phyloP scores from a whole-genome alignment of 108 stramenopile species.

The Thalassiosira profunda region DNA sequence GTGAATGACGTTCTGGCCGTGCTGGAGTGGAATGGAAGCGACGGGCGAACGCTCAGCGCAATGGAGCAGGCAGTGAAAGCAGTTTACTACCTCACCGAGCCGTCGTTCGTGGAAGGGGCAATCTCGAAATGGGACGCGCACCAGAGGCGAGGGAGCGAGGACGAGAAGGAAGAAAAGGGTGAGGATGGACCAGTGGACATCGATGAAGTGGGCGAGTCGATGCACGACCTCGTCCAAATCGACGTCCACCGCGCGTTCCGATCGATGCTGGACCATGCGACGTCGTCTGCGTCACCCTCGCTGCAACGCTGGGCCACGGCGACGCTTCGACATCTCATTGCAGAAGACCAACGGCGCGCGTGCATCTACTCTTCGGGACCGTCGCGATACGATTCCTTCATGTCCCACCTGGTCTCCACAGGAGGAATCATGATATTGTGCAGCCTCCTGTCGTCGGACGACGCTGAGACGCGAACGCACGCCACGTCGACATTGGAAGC shows the following conservation, averaged over 20 bases:
- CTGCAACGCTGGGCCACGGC: slow-evolving; percentile 86
- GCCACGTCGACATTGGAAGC: slow-evolving; percentile 74
- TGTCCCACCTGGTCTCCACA: slow-evolving; percentile 61
- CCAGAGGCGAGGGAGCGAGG: no score
- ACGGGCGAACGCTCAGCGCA: slow-evolving; percentile 67
- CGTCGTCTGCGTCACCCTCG: slow-evolving; percentile 64
- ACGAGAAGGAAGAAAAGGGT: slow-evolving; percentile 1
- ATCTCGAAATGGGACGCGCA: slow-evolving; percentile 5
- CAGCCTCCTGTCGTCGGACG: slow-evolving; percentile 70
- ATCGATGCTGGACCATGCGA: slow-evolving; percentile 75
- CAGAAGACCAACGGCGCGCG: slow-evolving; percentile 77
- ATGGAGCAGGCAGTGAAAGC: slow-evolving; percentile 78
- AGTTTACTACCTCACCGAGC: slow-evolving; percentile 83
- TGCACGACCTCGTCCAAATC: slow-evolving; percentile 46
- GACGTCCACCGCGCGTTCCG: slow-evolving; percentile 72
- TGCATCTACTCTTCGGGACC: slow-evolving; percentile 56
- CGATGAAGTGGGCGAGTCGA: not conserved
- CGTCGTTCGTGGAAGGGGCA: slow-evolving; percentile 39
- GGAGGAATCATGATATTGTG: slow-evolving; percentile 87
- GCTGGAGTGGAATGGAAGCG: slow-evolving; percentile 77
- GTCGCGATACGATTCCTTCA: slow-evolving; percentile 66
- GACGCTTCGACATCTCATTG: slow-evolving; percentile 64
- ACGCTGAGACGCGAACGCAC: slow-evolving; percentile 82
- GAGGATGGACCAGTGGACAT: slow-evolving; percentile 18
- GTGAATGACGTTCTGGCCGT: slow-evolving; percentile 63